A percentile compares a stretch with the other conserved stretches of the same genome.
Evolutionary conservation across 768 basidiomycete genomes (phyloP).

Genomic region (Boletellus sp.): DNA sequence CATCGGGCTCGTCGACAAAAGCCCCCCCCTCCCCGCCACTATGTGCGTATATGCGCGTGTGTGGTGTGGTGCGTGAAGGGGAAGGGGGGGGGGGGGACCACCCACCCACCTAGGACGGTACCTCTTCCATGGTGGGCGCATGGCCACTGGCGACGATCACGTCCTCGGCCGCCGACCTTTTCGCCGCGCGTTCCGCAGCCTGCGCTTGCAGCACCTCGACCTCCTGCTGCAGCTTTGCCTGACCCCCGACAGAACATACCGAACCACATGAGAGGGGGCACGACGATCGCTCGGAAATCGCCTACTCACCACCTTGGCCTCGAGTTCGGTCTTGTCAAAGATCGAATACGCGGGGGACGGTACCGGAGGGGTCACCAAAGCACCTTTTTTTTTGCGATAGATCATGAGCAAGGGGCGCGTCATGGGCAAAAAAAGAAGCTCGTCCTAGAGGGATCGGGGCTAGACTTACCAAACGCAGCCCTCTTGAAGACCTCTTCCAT

Average conservation of each 20-base stretch:
- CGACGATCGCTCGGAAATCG: background rate
- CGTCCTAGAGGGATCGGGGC: no score
- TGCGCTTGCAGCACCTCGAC: slow-evolving; percentile 52
- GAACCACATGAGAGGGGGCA: background rate
- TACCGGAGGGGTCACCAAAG: slow-evolving; percentile 39
- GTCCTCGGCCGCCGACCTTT: slow-evolving; percentile 26
- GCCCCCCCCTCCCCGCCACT: no score
- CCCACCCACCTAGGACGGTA: slow-evolving; percentile 16
- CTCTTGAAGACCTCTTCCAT: slow-evolving; percentile 81
- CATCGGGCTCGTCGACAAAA: no score
- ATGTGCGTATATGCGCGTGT: no score
- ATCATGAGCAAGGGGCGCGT: background rate
- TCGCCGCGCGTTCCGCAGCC: slow-evolving; percentile 43
- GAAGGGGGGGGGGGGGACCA: no score
- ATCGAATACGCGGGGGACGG: slow-evolving; percentile 55
- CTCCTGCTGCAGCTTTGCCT: slow-evolving; percentile 60
- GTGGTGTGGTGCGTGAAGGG: no score
- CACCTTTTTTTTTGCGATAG: slow-evolving; percentile 31
- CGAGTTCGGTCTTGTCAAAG: slow-evolving; percentile 56
- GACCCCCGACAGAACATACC: no score
- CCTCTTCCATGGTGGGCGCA: slow-evolving; percentile 31
- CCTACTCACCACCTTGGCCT: slow-evolving; percentile 50
- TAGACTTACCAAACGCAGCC: slow-evolving; percentile 63
- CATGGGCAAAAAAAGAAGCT: background rate
- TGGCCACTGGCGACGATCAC: slow-evolving; percentile 30